Conservation (phyloP, 2,329 filamentous ascomycete genomes). For the Teratosphaeria gauchensis region DNA sequence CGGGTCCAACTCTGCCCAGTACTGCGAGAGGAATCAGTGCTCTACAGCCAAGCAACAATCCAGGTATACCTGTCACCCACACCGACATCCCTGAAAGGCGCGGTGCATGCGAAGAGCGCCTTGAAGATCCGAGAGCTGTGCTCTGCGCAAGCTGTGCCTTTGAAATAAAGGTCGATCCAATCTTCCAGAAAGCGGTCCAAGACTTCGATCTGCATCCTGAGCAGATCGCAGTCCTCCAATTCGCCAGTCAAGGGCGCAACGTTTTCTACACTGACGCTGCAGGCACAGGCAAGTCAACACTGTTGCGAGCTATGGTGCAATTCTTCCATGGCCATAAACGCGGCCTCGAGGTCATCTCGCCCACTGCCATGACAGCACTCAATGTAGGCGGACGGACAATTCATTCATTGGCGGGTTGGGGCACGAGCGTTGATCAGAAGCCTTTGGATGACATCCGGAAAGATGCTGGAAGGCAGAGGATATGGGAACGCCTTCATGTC, state of each 20-base stretch:
- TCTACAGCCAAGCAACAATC: no score
- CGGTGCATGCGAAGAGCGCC: no score
- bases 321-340: no score
- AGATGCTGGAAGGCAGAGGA: constrained; percentile 11
- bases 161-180: no score
- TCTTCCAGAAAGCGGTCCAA: no score
- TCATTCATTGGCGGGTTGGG: constrained; percentile 50
- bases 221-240: constrained; percentile 1
- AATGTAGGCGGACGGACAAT: constrained; percentile 48
- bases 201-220: no score
- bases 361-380: constrained; percentile 51
- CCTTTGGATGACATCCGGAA: constrained; percentile 20
- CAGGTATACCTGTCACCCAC: no score
- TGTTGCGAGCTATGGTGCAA: constrained; percentile 43
- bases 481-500: neutral
- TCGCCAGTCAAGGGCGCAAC: constrained; percentile 34
- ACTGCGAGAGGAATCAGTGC: no score
- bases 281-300: constrained; percentile 50
- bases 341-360: constrained; percentile 49
- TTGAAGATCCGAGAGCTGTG: no score
- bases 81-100: no score
- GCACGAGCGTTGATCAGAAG: constrained; percentile 36
- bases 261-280: constrained; percentile 58
- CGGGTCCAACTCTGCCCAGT: no score
- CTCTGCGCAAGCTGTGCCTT: no score